These are phyloP conservation scores for Inga oerstediana DNA, from an alignment of 306 rosid genomes.

Conservation along the genomic window DNA sequence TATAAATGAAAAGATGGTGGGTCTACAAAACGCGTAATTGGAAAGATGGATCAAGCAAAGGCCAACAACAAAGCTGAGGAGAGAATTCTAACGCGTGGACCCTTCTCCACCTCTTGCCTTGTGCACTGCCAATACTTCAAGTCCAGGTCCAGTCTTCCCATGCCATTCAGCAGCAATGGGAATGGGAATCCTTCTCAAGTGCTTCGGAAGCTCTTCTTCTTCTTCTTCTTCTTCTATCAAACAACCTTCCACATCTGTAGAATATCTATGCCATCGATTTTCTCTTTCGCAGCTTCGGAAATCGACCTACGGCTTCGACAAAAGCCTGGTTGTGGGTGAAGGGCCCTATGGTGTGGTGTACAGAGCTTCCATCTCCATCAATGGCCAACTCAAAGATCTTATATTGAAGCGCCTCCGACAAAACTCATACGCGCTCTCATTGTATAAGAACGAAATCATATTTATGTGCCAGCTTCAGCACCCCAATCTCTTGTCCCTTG, in stretches of 20 bases:
- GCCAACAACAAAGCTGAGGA: too few relatives aligned
- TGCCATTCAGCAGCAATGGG: too few relatives aligned
- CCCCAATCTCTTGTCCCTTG: too few relatives aligned
- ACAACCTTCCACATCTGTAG: background rate
- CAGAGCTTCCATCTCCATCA: background rate
- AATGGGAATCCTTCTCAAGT: background rate
- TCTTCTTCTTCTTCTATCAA: background rate
- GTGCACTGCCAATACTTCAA: too few relatives aligned
- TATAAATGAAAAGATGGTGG: too few relatives aligned
- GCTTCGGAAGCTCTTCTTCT: background rate
- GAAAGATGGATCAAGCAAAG: too few relatives aligned
- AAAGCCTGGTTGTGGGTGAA: background rate
- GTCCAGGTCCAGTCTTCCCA: too few relatives aligned
- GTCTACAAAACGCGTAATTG: too few relatives aligned
- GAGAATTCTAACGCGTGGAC: too few relatives aligned
- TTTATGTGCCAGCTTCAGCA: constrained; percentile 2
- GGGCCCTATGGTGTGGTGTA: background rate
- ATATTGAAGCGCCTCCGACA: background rate
- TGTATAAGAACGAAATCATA: background rate
- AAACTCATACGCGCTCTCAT: background rate
- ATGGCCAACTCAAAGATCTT: background rate
- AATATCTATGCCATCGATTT: constrained; percentile 3
- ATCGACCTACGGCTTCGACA: background rate
- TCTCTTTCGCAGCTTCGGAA: background rate
- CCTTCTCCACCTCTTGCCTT: too few relatives aligned